Base-by-base conservation (phyloP, 169 alveolate species). In the Plasmodium cynomolgi region DNA sequence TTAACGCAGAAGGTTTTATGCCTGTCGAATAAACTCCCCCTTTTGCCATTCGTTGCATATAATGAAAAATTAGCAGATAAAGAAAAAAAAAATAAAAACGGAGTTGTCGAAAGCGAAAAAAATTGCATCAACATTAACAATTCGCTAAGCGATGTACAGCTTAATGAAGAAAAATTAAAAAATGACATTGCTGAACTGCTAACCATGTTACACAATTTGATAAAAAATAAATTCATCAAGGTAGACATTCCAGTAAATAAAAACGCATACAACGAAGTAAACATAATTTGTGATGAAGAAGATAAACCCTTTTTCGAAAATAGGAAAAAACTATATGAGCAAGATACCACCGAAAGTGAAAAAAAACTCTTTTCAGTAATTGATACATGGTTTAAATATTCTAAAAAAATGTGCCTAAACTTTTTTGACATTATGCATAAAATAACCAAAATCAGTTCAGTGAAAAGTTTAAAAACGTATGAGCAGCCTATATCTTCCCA, bases 381-480 rank as follows among this genome's bases (percentile, higher is more conserved):
- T 77, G 93, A 86, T 29, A 86, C 93, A 37, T 86, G 93, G 93
- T 86, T 86, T 79, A 77, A 29, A 75, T 86, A 86, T 79, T 86
- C 93, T 2, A 86, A 86, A 86, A 77, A 86, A 33, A 77, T 80
- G 86, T 86, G 93, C 71, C 72, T 86, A 86, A 86, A 86, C 81
- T 86, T 77, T 77, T 86, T 86, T 86, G 93, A 86, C 71, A 86
- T 86, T 77, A 86, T 86, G 72, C 93, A 86, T 75, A 86, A 86
- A 75, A 79, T 86, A 77, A 86, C 93, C 26, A 86, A 86, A 86
- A 56, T 86, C 2, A 86, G 93, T 77, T 86, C 93, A 20, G 71
- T 86, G 9, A 80, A 77, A 86, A 86, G 88, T 86, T 20, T 86
- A 77, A 86, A 86, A 72, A 86, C 93, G 72, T 86, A 86, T 86